phyloP scores from a whole-genome alignment of 2,329 filamentous ascomycete genomes.

The Aspergillus sp. region DNA sequence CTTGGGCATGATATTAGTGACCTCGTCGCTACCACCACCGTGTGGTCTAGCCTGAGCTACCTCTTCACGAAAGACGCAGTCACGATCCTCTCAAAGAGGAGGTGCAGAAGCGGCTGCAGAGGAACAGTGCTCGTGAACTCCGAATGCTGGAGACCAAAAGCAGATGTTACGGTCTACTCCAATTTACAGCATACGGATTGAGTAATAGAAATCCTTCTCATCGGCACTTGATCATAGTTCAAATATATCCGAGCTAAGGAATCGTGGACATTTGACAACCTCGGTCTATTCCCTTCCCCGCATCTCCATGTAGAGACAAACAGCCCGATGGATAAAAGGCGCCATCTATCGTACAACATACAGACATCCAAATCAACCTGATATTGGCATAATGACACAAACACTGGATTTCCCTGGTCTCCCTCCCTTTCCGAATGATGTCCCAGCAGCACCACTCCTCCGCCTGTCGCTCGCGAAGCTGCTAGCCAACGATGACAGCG shows the following conservation, averaged over 20 bases:
- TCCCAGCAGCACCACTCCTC: slow-evolving; percentile 45
- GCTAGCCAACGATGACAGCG: slow-evolving; percentile 30
- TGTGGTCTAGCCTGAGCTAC: slow-evolving; percentile 94
- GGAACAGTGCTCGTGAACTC: slow-evolving; percentile 20
- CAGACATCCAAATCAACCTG: too few relatives aligned
- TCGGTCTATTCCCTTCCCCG: slow-evolving; percentile 21
- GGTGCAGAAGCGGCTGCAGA: slow-evolving; percentile 31
- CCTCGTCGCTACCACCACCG: slow-evolving; percentile 80
- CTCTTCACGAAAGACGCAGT: slow-evolving; percentile 87
- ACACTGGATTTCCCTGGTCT: slow-evolving; percentile 22
- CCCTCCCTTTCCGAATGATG: slow-evolving; percentile 42
- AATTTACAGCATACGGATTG: neutral
- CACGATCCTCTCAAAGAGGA: slow-evolving; percentile 66
- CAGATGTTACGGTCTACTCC: neutral
- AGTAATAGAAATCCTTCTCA: neutral
- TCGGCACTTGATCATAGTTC: neutral
- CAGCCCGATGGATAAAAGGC: neutral
- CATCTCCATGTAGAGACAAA: slow-evolving; percentile 10
- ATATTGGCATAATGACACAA: slow-evolving; percentile 1
- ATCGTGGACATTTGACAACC: neutral
- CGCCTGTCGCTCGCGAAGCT: slow-evolving; percentile 41
- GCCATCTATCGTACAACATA: too few relatives aligned
- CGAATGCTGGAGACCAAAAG: too few relatives aligned
- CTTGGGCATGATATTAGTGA: too few relatives aligned
- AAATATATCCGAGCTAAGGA: neutral